Conservation (phyloP, 2,329 filamentous ascomycete species). For the Coleophoma cylindrospora region DNA sequence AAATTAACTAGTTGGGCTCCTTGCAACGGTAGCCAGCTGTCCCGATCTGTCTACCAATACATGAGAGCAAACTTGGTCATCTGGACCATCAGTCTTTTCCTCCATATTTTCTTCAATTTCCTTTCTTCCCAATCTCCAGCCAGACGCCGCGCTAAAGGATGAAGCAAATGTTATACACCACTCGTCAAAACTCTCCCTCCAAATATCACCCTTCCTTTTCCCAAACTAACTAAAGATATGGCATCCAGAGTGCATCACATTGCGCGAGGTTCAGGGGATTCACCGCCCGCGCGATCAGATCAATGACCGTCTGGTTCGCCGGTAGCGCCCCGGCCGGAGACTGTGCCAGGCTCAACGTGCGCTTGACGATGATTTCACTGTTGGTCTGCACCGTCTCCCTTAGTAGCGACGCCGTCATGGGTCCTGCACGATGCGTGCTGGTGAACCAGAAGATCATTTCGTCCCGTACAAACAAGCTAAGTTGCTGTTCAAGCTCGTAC, state of each 20-base stretch:
- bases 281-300: conserved; percentile 86
- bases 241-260: conserved; percentile 96
- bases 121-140: too few relatives aligned
- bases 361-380: conserved; percentile 86
- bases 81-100: too few relatives aligned
- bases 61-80: too few relatives aligned
- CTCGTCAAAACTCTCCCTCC: not conserved
- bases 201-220: not conserved
- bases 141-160: conserved; percentile 1
- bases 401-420: conserved; percentile 58
- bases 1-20: too few relatives aligned
- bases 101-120: too few relatives aligned
- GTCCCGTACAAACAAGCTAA: conserved; percentile 92
- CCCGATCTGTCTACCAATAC: too few relatives aligned
- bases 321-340: conserved; percentile 70
- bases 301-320: conserved; percentile 95
- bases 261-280: conserved; percentile 85
- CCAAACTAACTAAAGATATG: conserved; percentile 62
- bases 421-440: conserved; percentile 59
- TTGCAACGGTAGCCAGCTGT: too few relatives aligned
- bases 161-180: not conserved
- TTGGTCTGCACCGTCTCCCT: conserved; percentile 76
- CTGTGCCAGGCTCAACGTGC: conserved; percentile 79
- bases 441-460: conserved; percentile 98
- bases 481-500: conserved; percentile 87